Conservation (phyloP, 345 rosid species). For the Gossypium herbaceum region DNA sequence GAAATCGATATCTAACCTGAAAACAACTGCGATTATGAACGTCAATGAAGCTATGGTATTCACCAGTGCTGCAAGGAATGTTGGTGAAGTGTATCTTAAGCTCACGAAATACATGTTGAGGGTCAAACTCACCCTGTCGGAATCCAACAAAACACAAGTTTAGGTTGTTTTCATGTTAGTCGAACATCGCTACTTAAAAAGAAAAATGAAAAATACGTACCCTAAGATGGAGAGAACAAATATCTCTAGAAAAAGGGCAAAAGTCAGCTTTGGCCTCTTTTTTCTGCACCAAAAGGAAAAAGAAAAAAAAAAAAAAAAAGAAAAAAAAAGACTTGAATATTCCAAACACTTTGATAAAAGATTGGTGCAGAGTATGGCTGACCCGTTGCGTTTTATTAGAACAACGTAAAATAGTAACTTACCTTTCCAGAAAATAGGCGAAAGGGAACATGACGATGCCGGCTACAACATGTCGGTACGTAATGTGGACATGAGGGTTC, state of each 20-base stretch:
- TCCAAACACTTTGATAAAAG: not conserved
- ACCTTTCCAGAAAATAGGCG: constrained; percentile 59
- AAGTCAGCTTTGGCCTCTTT: constrained; percentile 53
- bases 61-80: constrained; percentile 42
- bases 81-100: constrained; percentile 51
- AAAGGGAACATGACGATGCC: constrained; percentile 47
- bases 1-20: constrained; percentile 29
- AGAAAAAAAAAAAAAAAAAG: not conserved
- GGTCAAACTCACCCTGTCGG: constrained; percentile 51
- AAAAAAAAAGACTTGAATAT: not conserved
- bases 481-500: constrained; percentile 67
- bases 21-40: constrained; percentile 37
- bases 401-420: not conserved
- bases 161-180: not conserved
- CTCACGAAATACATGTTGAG: constrained; percentile 56
- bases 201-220: constrained; percentile 24
- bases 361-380: not conserved
- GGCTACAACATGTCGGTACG: constrained; percentile 54
- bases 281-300: constrained; percentile 37
- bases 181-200: not conserved
- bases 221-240: constrained; percentile 61
- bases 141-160: not conserved
- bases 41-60: constrained; percentile 52
- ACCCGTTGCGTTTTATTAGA: too few species aligned
- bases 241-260: constrained; percentile 53